A percentile compares a stretch with the other conserved stretches of the same genome.
phyloP scores from a whole-genome alignment of 805 yeast genomes.

The Danielia reshetovae region DNA sequence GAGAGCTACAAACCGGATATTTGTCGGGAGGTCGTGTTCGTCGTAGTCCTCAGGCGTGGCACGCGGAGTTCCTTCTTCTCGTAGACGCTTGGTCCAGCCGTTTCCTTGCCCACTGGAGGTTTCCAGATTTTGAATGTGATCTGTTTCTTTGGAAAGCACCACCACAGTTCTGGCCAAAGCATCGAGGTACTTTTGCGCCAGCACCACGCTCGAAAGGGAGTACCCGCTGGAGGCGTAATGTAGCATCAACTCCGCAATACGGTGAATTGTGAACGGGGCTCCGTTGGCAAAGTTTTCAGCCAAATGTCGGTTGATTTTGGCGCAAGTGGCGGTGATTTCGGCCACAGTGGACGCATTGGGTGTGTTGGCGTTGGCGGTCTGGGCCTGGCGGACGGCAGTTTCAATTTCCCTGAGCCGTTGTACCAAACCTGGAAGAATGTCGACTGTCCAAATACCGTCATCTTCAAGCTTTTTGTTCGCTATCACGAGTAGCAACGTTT shows the following conservation, averaged over 20 bases:
- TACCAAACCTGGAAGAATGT: conserved; percentile 8
- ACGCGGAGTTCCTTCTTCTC: conserved; percentile 1
- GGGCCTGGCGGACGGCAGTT: conserved; percentile 4
- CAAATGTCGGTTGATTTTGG: conserved; percentile 14
- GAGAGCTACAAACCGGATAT: conserved; percentile 10
- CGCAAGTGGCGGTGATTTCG: conserved; percentile 5
- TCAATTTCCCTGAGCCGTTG: conserved; percentile 5
- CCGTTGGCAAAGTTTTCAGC: conserved; percentile 23
- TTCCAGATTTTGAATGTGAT: neutral
- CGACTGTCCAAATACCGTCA: conserved; percentile 12
- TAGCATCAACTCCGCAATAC: conserved; percentile 15
- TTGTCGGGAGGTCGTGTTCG: conserved; percentile 11
- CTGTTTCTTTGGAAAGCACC: conserved; percentile 2
- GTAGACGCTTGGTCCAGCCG: neutral
- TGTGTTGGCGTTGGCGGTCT: conserved; percentile 7
- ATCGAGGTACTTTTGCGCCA: conserved; percentile 13
- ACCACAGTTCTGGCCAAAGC: conserved; percentile 11
- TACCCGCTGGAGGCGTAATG: conserved; percentile 13
- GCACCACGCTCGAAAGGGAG: conserved; percentile 8
- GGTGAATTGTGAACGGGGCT: conserved; percentile 16
- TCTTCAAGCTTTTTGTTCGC: conserved; percentile 7
- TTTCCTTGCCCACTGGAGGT: neutral
- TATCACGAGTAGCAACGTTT: conserved; percentile 8
- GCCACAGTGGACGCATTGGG: conserved; percentile 4
- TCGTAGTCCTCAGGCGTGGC: conserved; percentile 7